A percentile compares a stretch with the other conserved stretches of the same genome.
Conservation (phyloP, 2,329 filamentous ascomycete species). For the Apiospora rasikravindrae region DNA sequence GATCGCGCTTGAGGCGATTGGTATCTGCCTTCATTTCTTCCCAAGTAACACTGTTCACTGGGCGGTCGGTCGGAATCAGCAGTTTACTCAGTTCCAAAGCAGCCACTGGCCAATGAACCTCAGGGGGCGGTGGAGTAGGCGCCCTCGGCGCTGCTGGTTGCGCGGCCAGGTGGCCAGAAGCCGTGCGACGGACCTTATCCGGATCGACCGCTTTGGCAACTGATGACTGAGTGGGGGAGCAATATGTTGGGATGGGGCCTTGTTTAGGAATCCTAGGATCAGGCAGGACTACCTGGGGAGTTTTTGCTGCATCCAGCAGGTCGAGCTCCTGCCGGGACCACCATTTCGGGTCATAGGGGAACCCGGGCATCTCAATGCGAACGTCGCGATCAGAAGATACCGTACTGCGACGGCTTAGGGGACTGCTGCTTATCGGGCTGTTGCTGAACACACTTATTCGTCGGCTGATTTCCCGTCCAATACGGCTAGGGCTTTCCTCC, state of each 20-base stretch:
- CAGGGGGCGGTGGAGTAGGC: constrained; percentile 74
- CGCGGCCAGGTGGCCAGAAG: constrained; percentile 58
- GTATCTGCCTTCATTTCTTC: constrained; percentile 80
- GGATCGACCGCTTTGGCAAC: constrained; percentile 78
- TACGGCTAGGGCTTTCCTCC: constrained; percentile 47
- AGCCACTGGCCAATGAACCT: constrained; percentile 86
- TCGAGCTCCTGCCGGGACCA: constrained; percentile 72
- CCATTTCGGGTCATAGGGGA: constrained; percentile 71
- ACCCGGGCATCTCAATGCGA: constrained; percentile 38
- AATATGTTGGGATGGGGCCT: constrained; percentile 73
- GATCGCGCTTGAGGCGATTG: constrained; percentile 66
- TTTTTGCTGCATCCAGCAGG: constrained; percentile 67
- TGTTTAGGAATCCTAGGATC: constrained; percentile 60
- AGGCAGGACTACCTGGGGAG: constrained; percentile 44
- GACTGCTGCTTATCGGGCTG: constrained; percentile 26
- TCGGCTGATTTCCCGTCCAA: constrained; percentile 64
- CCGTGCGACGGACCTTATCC: constrained; percentile 66
- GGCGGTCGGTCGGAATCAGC: constrained; percentile 76
- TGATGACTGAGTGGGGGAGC: constrained; percentile 86
- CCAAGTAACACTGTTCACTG: constrained; percentile 75
- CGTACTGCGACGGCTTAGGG: constrained; percentile 34
- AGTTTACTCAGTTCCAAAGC: constrained; percentile 81
- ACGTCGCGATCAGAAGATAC: constrained; percentile 35
- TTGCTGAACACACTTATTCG: constrained; percentile 49
- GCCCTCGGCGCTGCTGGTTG: constrained; percentile 45